Conservation (phyloP, 2,329 filamentous ascomycete species). For the Ascochyta viciae-villosae region DNA sequence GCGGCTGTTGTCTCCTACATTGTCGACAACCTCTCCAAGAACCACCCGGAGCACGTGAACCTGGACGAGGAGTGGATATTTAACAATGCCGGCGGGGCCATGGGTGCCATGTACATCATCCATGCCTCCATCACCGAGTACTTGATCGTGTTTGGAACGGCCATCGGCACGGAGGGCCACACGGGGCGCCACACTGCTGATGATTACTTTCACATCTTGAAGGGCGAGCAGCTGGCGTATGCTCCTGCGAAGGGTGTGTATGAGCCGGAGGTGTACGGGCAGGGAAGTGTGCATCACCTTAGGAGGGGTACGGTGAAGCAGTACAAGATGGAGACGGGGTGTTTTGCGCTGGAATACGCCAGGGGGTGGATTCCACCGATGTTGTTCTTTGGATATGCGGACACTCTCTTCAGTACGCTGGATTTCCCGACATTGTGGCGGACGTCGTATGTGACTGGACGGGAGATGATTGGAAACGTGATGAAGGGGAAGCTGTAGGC, state of each 20-base stretch:
- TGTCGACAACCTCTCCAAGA: conserved; percentile 66
- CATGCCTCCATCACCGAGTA: conserved; percentile 83
- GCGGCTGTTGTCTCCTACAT: conserved; percentile 72
- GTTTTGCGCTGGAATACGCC: conserved; percentile 85
- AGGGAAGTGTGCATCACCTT: conserved; percentile 76
- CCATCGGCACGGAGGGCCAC: conserved; percentile 87
- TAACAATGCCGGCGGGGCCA: conserved; percentile 89
- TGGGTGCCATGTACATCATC: conserved; percentile 91
- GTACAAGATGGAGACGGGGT: conserved; percentile 78
- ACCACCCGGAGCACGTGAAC: conserved; percentile 63
- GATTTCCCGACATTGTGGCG: conserved; percentile 86
- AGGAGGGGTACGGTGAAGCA: conserved; percentile 76
- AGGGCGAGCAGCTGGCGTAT: conserved; percentile 79
- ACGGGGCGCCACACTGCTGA: conserved; percentile 87
- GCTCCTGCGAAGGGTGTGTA: conserved; percentile 66
- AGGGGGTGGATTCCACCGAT: conserved; percentile 92
- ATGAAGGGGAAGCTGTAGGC: conserved; percentile 31
- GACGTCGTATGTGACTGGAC: conserved; percentile 75
- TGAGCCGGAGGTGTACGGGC: conserved; percentile 72
- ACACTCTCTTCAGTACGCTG: conserved; percentile 79
- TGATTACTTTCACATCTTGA: conserved; percentile 93
- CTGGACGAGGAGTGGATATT: conserved; percentile 84
- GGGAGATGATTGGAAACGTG: conserved; percentile 79
- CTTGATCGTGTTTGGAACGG: conserved; percentile 56
- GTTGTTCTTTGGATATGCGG: conserved; percentile 88